Conservation (phyloP, 164 flowering plant genomes). For the Akebia trifoliata region DNA sequence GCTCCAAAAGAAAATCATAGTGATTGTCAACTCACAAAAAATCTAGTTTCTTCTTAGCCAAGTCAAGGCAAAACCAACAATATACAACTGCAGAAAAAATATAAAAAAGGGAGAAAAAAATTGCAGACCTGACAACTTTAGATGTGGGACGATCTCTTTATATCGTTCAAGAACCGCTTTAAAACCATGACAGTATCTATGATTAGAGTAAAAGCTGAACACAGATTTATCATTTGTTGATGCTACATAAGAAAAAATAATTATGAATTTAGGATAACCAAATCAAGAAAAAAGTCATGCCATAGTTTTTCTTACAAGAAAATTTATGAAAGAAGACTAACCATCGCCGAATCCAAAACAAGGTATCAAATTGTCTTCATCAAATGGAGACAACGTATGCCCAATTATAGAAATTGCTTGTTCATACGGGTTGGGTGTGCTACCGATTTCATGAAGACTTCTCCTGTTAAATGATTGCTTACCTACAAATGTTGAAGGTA, state of each 20-base stretch:
- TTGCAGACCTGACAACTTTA: conserved; percentile 64
- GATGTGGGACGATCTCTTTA: conserved; percentile 60
- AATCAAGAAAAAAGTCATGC: background rate
- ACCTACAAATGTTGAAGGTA: conserved; percentile 36
- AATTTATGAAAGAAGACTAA: conserved; percentile 24
- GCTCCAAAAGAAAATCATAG: too few species aligned
- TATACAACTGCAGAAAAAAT: background rate
- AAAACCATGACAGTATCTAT: conserved; percentile 69
- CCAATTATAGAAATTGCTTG: conserved; percentile 94
- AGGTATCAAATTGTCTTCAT: conserved; percentile 88
- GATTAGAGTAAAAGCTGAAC: conserved; percentile 79
- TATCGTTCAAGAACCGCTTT: conserved; percentile 75
- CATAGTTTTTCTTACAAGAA: background rate
- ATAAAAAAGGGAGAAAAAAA: background rate
- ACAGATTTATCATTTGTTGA: conserved; percentile 74
- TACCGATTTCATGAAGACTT: conserved; percentile 74
- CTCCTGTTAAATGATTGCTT: conserved; percentile 54
- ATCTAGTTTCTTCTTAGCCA: too few species aligned
- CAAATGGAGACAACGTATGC: conserved; percentile 74
- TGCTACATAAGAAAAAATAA: conserved; percentile 32
- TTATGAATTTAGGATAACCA: too few species aligned
- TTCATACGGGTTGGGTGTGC: conserved; percentile 74
- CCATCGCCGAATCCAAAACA: conserved; percentile 99
- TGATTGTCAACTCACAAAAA: too few species aligned
- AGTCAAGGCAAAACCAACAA: too few species aligned